Conservation (phyloP, 371 early-diverging fungal species). For the Saksenaea vasiformis region DNA sequence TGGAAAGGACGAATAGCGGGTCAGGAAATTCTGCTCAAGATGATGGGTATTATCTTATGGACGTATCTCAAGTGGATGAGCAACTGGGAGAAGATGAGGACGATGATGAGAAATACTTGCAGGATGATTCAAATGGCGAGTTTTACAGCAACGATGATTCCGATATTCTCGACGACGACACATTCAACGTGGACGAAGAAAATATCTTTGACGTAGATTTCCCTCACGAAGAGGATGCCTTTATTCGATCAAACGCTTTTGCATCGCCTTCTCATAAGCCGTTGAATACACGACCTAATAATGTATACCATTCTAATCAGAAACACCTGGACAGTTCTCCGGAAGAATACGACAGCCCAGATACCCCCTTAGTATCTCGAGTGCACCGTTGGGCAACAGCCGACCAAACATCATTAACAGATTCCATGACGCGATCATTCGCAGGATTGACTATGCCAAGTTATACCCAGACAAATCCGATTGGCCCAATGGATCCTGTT, state of each 20-base stretch:
- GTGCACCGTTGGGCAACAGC: neutral
- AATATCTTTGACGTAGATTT: slow-evolving; percentile 45
- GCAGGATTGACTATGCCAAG: neutral
- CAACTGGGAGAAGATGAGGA: slow-evolving; percentile 17
- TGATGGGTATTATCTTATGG: slow-evolving; percentile 13
- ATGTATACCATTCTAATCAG: neutral
- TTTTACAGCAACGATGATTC: slow-evolving; percentile 26
- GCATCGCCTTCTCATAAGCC: slow-evolving; percentile 7
- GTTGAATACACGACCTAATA: neutral
- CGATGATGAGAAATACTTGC: slow-evolving; percentile 30
- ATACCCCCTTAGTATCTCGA: neutral
- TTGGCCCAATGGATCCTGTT: neutral
- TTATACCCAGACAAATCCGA: neutral
- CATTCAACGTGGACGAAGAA: slow-evolving; percentile 25
- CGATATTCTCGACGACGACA: slow-evolving; percentile 22
- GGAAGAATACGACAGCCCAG: neutral
- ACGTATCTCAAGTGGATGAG: slow-evolving; percentile 1
- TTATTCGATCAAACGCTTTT: slow-evolving; percentile 5
- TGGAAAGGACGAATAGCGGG: slow-evolving; percentile 14
- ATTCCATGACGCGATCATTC: neutral
- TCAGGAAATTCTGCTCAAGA: slow-evolving; percentile 5
- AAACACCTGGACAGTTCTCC: neutral
- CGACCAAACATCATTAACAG: neutral
- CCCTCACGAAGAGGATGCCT: slow-evolving; percentile 29
- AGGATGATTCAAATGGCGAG: slow-evolving; percentile 30